phyloP scores from a whole-genome alignment of 2,329 filamentous ascomycete species.

The Ceratocystis alfenasii region DNA sequence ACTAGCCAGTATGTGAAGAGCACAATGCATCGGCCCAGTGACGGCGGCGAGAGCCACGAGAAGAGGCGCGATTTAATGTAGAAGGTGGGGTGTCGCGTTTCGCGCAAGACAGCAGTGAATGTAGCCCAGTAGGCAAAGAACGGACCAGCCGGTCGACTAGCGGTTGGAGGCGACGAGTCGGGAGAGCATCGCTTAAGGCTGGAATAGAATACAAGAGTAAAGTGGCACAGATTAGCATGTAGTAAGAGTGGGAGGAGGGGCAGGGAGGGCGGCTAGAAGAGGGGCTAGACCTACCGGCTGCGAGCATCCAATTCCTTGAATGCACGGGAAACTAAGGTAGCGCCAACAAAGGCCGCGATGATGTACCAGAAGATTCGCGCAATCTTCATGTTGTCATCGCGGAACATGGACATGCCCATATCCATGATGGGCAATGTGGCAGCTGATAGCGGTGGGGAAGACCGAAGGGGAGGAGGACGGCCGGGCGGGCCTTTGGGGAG shows the following conservation, averaged over 20 bases:
- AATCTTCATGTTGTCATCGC: constrained; percentile 34
- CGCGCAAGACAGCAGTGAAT: constrained; percentile 44
- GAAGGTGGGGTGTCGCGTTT: constrained; percentile 44
- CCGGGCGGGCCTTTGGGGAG: background rate
- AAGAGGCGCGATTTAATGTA: constrained; percentile 37
- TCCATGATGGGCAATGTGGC: constrained; percentile 19
- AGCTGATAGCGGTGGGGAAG: background rate
- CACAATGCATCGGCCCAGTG: constrained; percentile 43
- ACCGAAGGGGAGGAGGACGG: background rate
- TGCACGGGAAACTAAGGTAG: constrained; percentile 33
- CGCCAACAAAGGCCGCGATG: constrained; percentile 38
- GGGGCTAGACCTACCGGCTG: constrained; percentile 30
- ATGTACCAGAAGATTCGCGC: constrained; percentile 50
- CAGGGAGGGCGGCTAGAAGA: background rate
- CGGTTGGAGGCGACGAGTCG: constrained; percentile 34
- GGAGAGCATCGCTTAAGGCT: constrained; percentile 39
- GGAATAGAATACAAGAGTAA: background rate
- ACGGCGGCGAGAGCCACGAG: constrained; percentile 47
- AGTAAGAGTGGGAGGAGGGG: background rate
- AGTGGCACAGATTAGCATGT: background rate
- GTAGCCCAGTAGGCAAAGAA: constrained; percentile 46
- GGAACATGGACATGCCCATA: constrained; percentile 32
- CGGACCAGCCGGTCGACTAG: constrained; percentile 40
- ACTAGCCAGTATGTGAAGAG: constrained; percentile 47
- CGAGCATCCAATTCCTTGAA: constrained; percentile 35